Base-by-base conservation (phyloP, 2,329 filamentous ascomycete species). In the Amphichorda felina region DNA sequence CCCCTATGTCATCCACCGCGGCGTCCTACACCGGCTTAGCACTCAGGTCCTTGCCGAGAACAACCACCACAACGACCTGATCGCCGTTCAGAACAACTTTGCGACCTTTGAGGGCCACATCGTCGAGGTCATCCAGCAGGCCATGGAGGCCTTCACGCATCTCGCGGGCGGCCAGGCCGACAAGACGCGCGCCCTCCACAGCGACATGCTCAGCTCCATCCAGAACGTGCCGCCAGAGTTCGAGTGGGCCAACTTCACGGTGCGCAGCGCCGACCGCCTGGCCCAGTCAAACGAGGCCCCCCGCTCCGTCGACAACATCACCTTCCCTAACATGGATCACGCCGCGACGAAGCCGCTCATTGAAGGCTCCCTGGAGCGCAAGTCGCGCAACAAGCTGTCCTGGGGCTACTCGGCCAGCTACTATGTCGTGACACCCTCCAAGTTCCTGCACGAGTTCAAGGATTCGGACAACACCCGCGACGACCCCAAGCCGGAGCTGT, bases 1-100 rank as follows among this genome's bases (percentile, higher is more conserved):
- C 54, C 91, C 91, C 4, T 98, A 96, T 53, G 71, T 96, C 38
- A 56, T 96, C 31, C 75, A 81, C 49, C 79, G 89, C 22, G 83
- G 84, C 40, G 78, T 95, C 39, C 63, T 84, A 44, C 74, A 95
- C 63, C 79, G 87, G 30, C 68, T 98, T 37, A 79, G 85, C 70
- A 89, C 83, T 65, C 91, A 98, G 64, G 75, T 96, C 25, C 67
- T 85, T 32, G 86, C 94, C 53, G 91, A 98, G 66, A 98, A 98
- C 69, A 93, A 88, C 66, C 89, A 93, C 62, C 77, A 81, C 44
- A 85, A 94, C 54, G 91, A 98, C 54, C 72, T 96, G 38, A 72
- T 98, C 42, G 73, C 80, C 8, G 82, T 95, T n/a, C 91, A 98
- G 61, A 79, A 82, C 61, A 85, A 85, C 55, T 94, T 96, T 54